phyloP scores from a whole-genome alignment of 2,329 filamentous ascomycete species.

The Ceratocystiopsis brevicomis region DNA sequence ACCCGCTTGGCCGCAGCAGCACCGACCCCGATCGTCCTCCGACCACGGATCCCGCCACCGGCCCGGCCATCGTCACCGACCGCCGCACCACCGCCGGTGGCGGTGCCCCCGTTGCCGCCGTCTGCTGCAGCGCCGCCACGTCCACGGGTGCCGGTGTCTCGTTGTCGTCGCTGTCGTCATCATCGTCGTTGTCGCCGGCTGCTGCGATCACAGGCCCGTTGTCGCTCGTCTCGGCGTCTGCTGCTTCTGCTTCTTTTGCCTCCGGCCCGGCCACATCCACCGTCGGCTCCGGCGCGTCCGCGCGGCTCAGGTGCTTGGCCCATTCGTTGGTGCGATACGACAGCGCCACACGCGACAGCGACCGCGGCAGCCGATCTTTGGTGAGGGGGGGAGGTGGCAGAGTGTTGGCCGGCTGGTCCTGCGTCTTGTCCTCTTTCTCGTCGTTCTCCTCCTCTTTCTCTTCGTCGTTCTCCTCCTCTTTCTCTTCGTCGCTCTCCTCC shows the following conservation, averaged over 20 bases:
- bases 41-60: constrained; percentile 14
- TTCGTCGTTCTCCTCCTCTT: background rate
- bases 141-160: constrained; percentile 44
- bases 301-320: constrained; percentile 71
- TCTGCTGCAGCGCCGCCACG: constrained; percentile 45
- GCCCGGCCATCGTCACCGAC: constrained; percentile 10
- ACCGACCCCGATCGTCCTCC: no score
- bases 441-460: constrained; percentile 14
- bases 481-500: constrained; percentile 12
- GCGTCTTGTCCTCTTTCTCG: constrained; percentile 8
- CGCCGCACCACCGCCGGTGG: constrained; percentile 17
- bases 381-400: constrained; percentile 30
- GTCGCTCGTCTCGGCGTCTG: background rate
- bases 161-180: background rate
- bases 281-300: constrained; percentile 50
- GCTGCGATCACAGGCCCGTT: no score
- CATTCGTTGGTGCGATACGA: constrained; percentile 88
- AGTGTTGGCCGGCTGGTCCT: no score
- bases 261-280: no score
- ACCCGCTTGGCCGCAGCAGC: constrained; percentile 7
- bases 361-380: constrained; percentile 45
- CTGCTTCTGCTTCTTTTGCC: no score
- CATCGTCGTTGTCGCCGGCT: no score
- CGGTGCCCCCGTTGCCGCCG: constrained; percentile 31
- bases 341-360: constrained; percentile 56